These are phyloP conservation scores for Phytopythium mirpurense DNA, from an alignment of 352 stramenopile genomes.

Conservation along the genomic window DNA sequence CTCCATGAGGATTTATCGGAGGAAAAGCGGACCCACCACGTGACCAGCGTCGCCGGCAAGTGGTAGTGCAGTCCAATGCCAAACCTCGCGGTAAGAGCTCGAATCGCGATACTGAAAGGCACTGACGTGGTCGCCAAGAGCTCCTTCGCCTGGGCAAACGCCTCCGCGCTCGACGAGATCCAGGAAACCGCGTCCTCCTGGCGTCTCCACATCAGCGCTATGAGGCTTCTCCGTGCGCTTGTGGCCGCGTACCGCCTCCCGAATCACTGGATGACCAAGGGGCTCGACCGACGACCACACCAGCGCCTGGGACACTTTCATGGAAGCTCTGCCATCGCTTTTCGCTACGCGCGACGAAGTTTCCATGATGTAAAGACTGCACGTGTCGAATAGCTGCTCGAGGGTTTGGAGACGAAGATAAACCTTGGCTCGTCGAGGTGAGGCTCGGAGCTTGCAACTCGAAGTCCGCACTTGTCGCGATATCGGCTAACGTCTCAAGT, in stretches of 20 bases:
- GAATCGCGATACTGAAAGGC: not conserved
- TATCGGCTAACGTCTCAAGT: not conserved
- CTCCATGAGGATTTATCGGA: conserved; percentile 13
- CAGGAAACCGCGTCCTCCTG: conserved; percentile 38
- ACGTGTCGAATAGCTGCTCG: conserved; percentile 38
- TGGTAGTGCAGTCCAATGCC: conserved; percentile 19
- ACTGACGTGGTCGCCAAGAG: not conserved
- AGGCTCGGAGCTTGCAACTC: not conserved
- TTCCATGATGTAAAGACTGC: conserved; percentile 23
- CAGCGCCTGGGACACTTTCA: too few relatives aligned
- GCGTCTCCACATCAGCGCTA: conserved; percentile 23
- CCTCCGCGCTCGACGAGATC: conserved; percentile 21
- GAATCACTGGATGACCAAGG: conserved; percentile 44
- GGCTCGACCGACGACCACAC: conserved; percentile 26
- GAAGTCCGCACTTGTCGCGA: not conserved
- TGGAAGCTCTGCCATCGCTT: conserved; percentile 32
- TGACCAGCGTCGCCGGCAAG: conserved; percentile 28
- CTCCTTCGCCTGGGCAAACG: conserved; percentile 2
- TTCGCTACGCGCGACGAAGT: conserved; percentile 42
- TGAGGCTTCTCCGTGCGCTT: conserved; percentile 15
- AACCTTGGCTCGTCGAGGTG: conserved; percentile 6
- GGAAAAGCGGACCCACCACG: conserved; percentile 37
- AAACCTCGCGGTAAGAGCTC: not conserved
- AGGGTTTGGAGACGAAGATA: conserved; percentile 45
- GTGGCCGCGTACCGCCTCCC: conserved; percentile 34